These are phyloP conservation scores for Tricholoma flavovirens DNA, from an alignment of 768 basidiomycete genomes.

Conservation along the genomic window DNA sequence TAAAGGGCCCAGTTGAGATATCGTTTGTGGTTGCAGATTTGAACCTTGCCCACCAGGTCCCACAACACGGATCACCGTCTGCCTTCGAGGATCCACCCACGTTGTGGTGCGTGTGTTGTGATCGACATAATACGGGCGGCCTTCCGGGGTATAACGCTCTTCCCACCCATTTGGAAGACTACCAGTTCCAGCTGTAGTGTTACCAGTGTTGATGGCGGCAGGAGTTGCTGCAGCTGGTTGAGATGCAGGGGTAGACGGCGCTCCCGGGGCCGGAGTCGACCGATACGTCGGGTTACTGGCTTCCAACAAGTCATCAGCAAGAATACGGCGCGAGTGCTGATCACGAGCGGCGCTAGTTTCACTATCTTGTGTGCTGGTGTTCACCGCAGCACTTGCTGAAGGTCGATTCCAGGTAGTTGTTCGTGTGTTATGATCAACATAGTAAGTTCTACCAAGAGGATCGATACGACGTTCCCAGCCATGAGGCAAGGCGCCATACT, in stretches of 20 bases:
- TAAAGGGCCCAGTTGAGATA: conserved; percentile 92
- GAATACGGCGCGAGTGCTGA: conserved; percentile 77
- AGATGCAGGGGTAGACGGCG: conserved; percentile 10
- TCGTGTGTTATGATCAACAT: conserved; percentile 97
- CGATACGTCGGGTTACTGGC: conserved; percentile 45
- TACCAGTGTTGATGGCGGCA: conserved; percentile 36
- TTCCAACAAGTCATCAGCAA: conserved; percentile 86
- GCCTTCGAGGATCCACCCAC: conserved; percentile 99
- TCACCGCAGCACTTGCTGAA: conserved; percentile 67
- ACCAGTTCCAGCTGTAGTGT: conserved; percentile 70
- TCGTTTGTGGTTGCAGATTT: conserved; percentile 88
- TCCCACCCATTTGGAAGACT: conserved; percentile 97
- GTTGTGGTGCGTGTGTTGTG: conserved; percentile 99
- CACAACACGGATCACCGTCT: conserved; percentile 95
- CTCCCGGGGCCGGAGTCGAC: conserved; percentile 17
- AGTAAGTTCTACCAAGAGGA: conserved; percentile 93
- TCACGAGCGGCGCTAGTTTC: conserved; percentile 84
- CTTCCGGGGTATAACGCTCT: conserved; percentile 97
- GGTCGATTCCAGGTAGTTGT: conserved; percentile 98
- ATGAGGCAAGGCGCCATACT: conserved; percentile 81
- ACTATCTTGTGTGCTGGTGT: conserved; percentile 62
- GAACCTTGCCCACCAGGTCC: conserved; percentile 88
- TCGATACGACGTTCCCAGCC: conserved; percentile 99
- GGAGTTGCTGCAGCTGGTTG: conserved; percentile 26
- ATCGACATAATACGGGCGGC: conserved; percentile 97